Evolutionary conservation across 345 rosid genomes (phyloP).

Genomic region (Balakata baccata): DNA sequence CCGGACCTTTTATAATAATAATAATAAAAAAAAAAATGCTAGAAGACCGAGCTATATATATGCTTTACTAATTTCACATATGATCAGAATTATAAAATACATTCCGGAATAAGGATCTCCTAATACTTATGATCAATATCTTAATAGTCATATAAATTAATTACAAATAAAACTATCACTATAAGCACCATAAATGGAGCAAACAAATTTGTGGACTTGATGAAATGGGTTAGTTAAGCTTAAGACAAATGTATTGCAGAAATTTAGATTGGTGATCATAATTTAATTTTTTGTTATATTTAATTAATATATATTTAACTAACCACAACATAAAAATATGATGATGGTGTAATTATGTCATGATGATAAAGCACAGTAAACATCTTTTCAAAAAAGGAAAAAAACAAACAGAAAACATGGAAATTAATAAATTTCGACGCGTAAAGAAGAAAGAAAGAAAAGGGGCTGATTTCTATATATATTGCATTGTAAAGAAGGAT

Average conservation of each 20-base stretch:
- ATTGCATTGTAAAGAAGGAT: slow-evolving; percentile 19
- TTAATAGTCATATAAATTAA: background rate
- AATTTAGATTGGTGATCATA: background rate
- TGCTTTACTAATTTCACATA: too few relatives aligned
- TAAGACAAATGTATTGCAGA: background rate
- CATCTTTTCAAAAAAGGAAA: too few relatives aligned
- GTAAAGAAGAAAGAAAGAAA: background rate
- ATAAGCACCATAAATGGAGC: background rate
- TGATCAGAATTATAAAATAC: too few relatives aligned
- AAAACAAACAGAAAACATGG: background rate
- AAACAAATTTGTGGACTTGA: background rate
- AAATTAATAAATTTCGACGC: background rate
- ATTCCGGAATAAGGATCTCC: too few relatives aligned
- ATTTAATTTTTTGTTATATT: background rate
- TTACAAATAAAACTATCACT: background rate
- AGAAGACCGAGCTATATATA: too few relatives aligned
- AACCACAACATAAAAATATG: background rate
- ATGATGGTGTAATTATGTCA: slow-evolving; percentile 36
- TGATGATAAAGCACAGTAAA: slow-evolving; percentile 18
- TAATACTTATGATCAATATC: background rate
- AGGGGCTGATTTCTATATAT: slow-evolving; percentile 2
- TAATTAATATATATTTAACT: background rate
- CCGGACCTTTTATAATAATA: too few relatives aligned
- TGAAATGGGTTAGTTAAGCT: slow-evolving; percentile 1
- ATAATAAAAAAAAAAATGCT: too few relatives aligned